Conservation (phyloP, 1,139 yeast species). For the Debaryomycetaceae sp. region DNA sequence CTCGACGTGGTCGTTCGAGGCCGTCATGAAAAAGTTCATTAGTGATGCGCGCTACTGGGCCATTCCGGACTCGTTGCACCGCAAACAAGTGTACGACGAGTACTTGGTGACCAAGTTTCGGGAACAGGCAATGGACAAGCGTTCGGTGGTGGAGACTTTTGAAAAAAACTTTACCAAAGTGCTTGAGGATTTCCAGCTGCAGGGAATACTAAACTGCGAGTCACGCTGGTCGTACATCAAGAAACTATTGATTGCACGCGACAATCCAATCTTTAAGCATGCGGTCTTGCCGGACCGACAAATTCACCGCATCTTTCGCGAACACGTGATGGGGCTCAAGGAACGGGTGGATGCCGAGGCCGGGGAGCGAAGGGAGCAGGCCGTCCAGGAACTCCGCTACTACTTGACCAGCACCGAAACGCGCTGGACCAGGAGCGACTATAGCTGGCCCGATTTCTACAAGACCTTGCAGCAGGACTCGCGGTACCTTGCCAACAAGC, state of each 20-base stretch:
- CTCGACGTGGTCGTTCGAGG: constrained; percentile 66
- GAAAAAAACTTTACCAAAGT: constrained; percentile 42
- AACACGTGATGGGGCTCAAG: constrained; percentile 34
- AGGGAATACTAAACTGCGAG: constrained; percentile 36
- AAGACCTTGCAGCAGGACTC: constrained; percentile 30
- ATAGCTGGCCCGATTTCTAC: constrained; percentile 37
- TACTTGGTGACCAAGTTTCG: constrained; percentile 46
- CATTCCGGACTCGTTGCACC: constrained; percentile 45
- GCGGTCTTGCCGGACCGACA: constrained; percentile 50
- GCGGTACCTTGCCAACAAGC: constrained; percentile 49
- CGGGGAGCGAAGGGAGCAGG: constrained; percentile 29
- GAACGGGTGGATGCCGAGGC: constrained; percentile 23
- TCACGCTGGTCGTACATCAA: constrained; percentile 61
- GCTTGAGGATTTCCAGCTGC: constrained; percentile 22
- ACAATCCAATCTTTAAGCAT: constrained; percentile 54
- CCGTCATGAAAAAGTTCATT: constrained; percentile 51
- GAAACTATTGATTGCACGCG: constrained; percentile 38
- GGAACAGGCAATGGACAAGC: constrained; percentile 42
- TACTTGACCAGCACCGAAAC: constrained; percentile 33
- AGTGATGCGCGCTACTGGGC: constrained; percentile 62
- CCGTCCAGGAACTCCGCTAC: constrained; percentile 39
- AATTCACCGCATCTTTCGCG: constrained; percentile 40
- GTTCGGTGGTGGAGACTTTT: constrained; percentile 43
- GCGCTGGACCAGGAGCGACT: constrained; percentile 16
- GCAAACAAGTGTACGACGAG: constrained; percentile 57